Conservation (phyloP, 345 rosid genomes). For the Gossypium australe region DNA sequence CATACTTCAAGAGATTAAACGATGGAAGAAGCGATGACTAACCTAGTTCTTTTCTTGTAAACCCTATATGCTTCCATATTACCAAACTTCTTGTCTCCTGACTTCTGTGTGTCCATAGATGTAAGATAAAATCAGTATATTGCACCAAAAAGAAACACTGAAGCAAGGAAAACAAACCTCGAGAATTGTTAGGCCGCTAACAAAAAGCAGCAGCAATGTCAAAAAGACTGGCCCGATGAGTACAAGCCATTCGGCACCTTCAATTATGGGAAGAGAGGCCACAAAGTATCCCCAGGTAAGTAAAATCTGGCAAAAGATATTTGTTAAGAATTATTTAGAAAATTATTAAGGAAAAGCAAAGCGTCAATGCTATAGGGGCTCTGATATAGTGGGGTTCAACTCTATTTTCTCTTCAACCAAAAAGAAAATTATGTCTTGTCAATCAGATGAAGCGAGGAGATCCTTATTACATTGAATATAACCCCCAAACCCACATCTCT, state of each 20-base stretch:
- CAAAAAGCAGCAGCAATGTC: constrained; percentile 72
- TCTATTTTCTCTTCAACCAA: neutral
- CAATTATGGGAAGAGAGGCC: constrained; percentile 66
- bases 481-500: neutral
- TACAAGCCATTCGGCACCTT: constrained; percentile 76
- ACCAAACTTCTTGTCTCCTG: constrained; percentile 79
- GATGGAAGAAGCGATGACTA: neutral
- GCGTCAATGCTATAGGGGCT: neutral
- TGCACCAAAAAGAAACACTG: neutral
- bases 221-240: constrained; percentile 76
- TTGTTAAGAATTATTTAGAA: neutral
- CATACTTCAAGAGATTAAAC: neutral
- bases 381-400: neutral
- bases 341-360: neutral
- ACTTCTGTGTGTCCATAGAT: constrained; percentile 49
- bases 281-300: constrained; percentile 87
- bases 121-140: neutral
- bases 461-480: neutral
- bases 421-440: neutral
- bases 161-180: constrained; percentile 50
- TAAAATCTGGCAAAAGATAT: constrained; percentile 43
- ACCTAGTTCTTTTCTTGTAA: constrained; percentile 81
- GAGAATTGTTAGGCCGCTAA: constrained; percentile 86
- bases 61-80: constrained; percentile 50
- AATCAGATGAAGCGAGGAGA: neutral